Evolutionary conservation across 192 early-diverging fungal species (phyloP).

Genomic region (Coemansia sp.): DNA sequence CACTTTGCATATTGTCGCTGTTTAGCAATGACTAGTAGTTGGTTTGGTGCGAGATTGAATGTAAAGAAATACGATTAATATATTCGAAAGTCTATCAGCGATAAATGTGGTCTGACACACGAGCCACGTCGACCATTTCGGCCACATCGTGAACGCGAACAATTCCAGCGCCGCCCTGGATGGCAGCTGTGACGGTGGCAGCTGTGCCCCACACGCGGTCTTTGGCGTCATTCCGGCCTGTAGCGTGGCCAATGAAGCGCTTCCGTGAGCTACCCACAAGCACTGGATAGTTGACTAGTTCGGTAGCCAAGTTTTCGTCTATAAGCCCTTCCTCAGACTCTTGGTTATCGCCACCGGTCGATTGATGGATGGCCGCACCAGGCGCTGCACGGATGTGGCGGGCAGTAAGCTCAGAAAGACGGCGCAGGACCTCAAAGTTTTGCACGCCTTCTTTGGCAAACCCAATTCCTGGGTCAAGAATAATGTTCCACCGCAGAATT

Average conservation of each 20-base stretch:
- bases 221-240: conserved; percentile 64
- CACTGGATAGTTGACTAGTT: conserved; percentile 65
- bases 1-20: conserved; percentile 72
- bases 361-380: neutral
- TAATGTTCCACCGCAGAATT: conserved; percentile 93
- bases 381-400: conserved; percentile 37
- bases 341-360: conserved; percentile 1
- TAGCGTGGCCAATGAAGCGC: conserved; percentile 83
- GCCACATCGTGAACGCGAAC: conserved; percentile 93
- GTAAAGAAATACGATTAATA: neutral
- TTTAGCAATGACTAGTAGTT: conserved; percentile 63
- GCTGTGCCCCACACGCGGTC: conserved; percentile 87
- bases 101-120: conserved; percentile 75
- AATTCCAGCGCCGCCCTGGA: conserved; percentile 79
- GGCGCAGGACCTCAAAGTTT: conserved; percentile 80
- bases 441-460: conserved; percentile 92
- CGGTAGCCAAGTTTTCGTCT: conserved; percentile 45
- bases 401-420: conserved; percentile 59
- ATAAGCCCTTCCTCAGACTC: conserved; percentile 41
- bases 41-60: neutral
- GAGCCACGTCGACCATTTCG: conserved; percentile 88
- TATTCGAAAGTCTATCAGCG: conserved; percentile 15
- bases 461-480: conserved; percentile 95
- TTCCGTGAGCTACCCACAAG: conserved; percentile 92
- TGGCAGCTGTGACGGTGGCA: conserved; percentile 77